These are phyloP conservation scores for Maudiozyma turicensis DNA, from an alignment of 805 yeast species.

Conservation along the genomic window DNA sequence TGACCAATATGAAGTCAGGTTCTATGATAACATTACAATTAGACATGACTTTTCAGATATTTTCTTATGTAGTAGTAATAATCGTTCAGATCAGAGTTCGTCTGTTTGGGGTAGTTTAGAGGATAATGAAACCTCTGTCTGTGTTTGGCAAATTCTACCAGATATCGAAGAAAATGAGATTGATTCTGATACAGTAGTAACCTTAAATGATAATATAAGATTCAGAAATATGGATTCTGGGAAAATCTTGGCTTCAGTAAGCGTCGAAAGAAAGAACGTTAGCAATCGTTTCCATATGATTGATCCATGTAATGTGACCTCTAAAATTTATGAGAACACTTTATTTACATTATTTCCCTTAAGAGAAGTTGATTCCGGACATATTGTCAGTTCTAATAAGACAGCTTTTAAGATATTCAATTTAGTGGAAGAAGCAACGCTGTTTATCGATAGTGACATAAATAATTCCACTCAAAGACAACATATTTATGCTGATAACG, in stretches of 20 bases:
- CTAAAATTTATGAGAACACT: conserved; percentile 56
- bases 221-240: conserved; percentile 73
- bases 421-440: conserved; percentile 76
- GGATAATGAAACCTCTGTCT: conserved; percentile 33
- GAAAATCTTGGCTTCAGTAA: conserved; percentile 55
- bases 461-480: not conserved
- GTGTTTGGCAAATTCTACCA: conserved; percentile 83
- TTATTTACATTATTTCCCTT: conserved; percentile 62
- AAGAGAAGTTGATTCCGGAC: conserved; percentile 40
- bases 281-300: not conserved
- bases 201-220: conserved; percentile 65
- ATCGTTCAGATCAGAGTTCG: conserved; percentile 36
- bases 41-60: conserved; percentile 73
- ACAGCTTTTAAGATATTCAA: conserved; percentile 64
- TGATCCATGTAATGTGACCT: conserved; percentile 45
- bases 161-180: conserved; percentile 28
- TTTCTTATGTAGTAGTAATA: conserved; percentile 68
- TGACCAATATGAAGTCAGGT: conserved; percentile 62
- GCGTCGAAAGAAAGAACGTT: no score
- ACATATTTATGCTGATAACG: conserved; percentile 19
- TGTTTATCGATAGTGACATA: conserved; percentile 80
- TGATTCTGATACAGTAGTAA: conserved; percentile 40
- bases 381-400: conserved; percentile 51
- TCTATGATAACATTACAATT: conserved; percentile 64
- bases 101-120: no score